Percentiles rank a stretch among this genome's conserved stretches.
phyloP scores from a whole-genome alignment of 352 stramenopile genomes.

The Pythium folliculosum region DNA sequence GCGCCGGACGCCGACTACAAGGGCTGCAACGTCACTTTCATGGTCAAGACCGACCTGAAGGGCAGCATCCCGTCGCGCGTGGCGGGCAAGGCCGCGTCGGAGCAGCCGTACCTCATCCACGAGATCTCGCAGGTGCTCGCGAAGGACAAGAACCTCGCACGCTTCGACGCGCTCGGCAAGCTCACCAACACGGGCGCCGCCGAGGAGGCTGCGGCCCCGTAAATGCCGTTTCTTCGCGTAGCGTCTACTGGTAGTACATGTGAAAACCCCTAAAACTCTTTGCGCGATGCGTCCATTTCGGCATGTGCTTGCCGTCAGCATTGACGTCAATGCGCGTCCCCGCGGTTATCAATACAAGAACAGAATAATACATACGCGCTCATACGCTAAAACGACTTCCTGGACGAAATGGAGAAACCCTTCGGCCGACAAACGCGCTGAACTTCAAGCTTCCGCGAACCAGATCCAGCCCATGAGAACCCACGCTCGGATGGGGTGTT shows the following conservation, averaged over 20 bases:
- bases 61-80: conserved; percentile 70
- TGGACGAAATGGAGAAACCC: neutral
- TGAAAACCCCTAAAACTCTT: too few species aligned
- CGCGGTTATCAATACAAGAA: too few species aligned
- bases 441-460: conserved; percentile 16
- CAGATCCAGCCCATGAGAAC: conserved; percentile 2
- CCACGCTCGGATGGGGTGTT: neutral
- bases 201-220: neutral
- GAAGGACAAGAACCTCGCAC: conserved; percentile 46
- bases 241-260: neutral
- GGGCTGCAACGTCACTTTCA: conserved; percentile 57
- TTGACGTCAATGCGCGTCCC: too few species aligned
- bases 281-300: too few species aligned
- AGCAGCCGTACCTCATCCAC: conserved; percentile 68
- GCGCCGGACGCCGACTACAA: conserved; percentile 58
- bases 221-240: neutral
- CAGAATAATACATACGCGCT: too few species aligned
- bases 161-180: conserved; percentile 33
- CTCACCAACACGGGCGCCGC: conserved; percentile 24
- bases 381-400: too few species aligned
- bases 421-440: neutral
- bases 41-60: conserved; percentile 76
- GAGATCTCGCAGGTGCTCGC: conserved; percentile 58
- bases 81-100: conserved; percentile 50
- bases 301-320: too few species aligned